phyloP scores from a whole-genome alignment of 139 green algal genomes.

The Dunaliella primolecta region DNA sequence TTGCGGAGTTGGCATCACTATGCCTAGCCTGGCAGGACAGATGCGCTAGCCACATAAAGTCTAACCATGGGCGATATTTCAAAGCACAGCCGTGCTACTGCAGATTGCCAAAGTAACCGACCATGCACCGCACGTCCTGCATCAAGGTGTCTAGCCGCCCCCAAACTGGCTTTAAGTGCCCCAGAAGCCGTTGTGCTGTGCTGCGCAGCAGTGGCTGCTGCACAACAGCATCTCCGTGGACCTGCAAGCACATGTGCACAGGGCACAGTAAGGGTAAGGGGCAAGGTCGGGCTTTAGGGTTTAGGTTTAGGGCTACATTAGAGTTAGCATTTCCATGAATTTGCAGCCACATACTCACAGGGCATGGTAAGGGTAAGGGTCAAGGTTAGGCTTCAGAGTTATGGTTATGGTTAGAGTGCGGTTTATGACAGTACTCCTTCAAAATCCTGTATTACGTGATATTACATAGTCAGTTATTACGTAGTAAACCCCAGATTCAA shows the following conservation, averaged over 20 bases:
- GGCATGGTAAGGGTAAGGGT: slow-evolving; percentile 17
- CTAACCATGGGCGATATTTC: too few relatives aligned
- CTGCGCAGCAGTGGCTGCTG: slow-evolving; percentile 38
- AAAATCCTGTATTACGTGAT: background rate
- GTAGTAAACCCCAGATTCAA: too few relatives aligned
- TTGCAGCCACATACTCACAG: slow-evolving; percentile 41
- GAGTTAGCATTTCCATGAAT: slow-evolving; percentile 67
- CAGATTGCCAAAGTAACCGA: slow-evolving; percentile 71
- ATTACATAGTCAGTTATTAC: too few relatives aligned
- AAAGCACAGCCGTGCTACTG: too few relatives aligned
- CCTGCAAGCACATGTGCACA: slow-evolving; percentile 41
- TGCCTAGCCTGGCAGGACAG: too few relatives aligned
- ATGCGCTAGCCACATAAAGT: too few relatives aligned
- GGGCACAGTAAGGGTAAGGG: slow-evolving; percentile 20
- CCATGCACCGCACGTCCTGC: slow-evolving; percentile 68
- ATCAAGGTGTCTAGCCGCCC: slow-evolving; percentile 61
- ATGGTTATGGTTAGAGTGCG: too few relatives aligned
- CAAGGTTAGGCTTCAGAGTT: too few relatives aligned
- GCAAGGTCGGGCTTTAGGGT: too few relatives aligned
- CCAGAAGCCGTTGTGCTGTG: slow-evolving; percentile 33
- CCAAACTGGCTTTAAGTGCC: slow-evolving; percentile 51
- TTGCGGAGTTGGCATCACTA: too few relatives aligned
- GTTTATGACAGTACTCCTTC: too few relatives aligned
- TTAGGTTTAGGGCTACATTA: too few relatives aligned
- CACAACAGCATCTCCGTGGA: slow-evolving; percentile 69